Evolutionary conservation across 1,139 yeast species (phyloP).

Genomic region (Sugiyamaella pinicola): DNA sequence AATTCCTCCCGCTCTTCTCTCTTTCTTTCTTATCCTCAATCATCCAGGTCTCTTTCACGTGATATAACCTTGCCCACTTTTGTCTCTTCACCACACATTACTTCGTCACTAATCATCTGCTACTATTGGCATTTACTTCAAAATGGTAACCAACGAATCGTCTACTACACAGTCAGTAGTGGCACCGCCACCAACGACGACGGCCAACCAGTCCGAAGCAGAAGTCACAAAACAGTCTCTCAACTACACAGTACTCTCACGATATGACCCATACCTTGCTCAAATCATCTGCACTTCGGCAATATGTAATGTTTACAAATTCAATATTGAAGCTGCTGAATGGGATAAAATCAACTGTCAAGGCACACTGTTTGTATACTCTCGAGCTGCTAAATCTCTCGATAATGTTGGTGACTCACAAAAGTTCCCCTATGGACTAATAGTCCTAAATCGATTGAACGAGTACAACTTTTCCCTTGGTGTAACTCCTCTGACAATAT

Average conservation of each 20-base stretch:
- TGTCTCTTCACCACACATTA: background rate
- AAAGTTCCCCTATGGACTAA: constrained; percentile 70
- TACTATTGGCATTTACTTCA: constrained; percentile 11
- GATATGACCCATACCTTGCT: constrained; percentile 80
- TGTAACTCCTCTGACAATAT: constrained; percentile 59
- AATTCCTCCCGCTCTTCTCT: too few relatives aligned
- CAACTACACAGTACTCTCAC: constrained; percentile 76
- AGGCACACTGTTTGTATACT: constrained; percentile 80
- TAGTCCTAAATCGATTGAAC: constrained; percentile 71
- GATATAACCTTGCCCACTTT: too few relatives aligned
- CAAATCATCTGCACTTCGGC: constrained; percentile 75
- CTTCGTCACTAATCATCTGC: background rate
- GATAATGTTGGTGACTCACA: constrained; percentile 29
- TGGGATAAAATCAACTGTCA: constrained; percentile 82
- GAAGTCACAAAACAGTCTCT: constrained; percentile 34
- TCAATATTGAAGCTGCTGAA: constrained; percentile 62
- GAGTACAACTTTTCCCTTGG: constrained; percentile 84
- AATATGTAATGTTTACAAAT: constrained; percentile 78
- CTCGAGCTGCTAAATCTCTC: constrained; percentile 50
- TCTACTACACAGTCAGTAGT: background rate
- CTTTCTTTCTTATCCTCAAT: too few relatives aligned
- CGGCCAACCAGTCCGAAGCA: background rate
- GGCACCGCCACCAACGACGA: background rate
- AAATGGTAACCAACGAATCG: background rate
- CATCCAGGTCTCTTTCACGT: too few relatives aligned